Evolutionary conservation across 2,329 filamentous ascomycete species (phyloP).

Genomic region (Rugonectria rugulosa): DNA sequence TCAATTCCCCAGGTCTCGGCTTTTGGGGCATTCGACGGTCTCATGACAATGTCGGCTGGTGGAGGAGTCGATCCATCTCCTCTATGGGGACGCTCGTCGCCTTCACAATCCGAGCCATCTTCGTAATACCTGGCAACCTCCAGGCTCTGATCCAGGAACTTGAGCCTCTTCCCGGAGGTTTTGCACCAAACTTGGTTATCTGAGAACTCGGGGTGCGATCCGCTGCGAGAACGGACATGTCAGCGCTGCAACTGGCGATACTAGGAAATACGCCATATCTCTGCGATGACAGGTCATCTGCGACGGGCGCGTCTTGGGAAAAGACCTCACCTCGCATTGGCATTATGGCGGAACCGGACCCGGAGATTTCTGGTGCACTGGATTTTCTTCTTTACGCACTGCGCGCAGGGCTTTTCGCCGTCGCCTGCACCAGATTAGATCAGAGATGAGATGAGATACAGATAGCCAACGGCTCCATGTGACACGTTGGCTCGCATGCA

Average conservation of each 20-base stretch:
- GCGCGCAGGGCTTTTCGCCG: constrained; percentile 26
- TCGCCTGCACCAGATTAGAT: constrained; percentile 18
- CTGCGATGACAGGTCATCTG: not conserved
- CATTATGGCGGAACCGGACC: constrained; percentile 26
- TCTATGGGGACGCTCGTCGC: not conserved
- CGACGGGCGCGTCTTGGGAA: not conserved
- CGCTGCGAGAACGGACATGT: constrained; percentile 12
- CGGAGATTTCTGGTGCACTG: constrained; percentile 25
- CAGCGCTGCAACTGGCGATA: not conserved
- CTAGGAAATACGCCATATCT: not conserved
- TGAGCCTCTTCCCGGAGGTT: constrained; percentile 26
- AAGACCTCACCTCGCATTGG: constrained; percentile 21
- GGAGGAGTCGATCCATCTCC: not conserved
- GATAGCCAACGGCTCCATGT: constrained; percentile 9
- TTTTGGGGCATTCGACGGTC: not conserved
- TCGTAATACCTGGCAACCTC: constrained; percentile 22
- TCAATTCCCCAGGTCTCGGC: constrained; percentile 3
- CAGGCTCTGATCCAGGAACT: constrained; percentile 30
- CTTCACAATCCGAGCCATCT: constrained; percentile 16
- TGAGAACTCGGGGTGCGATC: constrained; percentile 24
- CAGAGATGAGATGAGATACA: not conserved
- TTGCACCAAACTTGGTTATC: constrained; percentile 25
- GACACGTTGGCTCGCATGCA: not conserved
- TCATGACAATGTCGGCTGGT: not conserved
- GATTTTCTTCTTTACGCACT: constrained; percentile 27